These are phyloP conservation scores for Ceratocystis huliohia DNA, from an alignment of 2,329 filamentous ascomycete genomes.

Conservation along the genomic window DNA sequence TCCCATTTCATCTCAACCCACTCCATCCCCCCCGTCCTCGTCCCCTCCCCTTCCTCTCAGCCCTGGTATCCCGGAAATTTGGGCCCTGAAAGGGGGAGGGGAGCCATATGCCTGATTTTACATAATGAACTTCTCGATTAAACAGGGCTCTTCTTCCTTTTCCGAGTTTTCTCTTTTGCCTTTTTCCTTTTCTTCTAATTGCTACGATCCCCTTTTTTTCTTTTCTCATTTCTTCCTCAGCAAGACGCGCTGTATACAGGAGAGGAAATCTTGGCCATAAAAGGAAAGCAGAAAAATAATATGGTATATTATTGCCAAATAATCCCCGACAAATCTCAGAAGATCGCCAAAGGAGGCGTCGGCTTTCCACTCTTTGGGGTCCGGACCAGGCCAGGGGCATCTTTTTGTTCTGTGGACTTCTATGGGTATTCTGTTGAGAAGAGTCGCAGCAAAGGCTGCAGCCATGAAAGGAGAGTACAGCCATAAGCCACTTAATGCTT, in stretches of 20 bases:
- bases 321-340: neutral
- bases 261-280: neutral
- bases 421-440: neutral
- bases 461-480: neutral
- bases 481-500: neutral
- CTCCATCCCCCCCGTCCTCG: neutral
- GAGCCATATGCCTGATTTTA: slow-evolving; percentile 5
- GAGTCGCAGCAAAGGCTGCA: neutral
- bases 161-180: neutral
- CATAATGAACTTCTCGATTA: neutral
- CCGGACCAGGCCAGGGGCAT: neutral
- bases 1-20: neutral
- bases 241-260: neutral
- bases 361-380: slow-evolving; percentile 3
- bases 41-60: neutral
- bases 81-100: slow-evolving; percentile 4
- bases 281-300: neutral
- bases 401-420: neutral
- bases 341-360: slow-evolving; percentile 1
- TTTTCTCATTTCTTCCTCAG: neutral
- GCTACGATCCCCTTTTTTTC: neutral
- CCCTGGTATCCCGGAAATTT: slow-evolving; percentile 7
- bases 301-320: neutral
- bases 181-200: neutral
- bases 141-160: neutral